Conservation (phyloP, 2,329 filamentous ascomycete species). For the Venturia aucupariae region DNA sequence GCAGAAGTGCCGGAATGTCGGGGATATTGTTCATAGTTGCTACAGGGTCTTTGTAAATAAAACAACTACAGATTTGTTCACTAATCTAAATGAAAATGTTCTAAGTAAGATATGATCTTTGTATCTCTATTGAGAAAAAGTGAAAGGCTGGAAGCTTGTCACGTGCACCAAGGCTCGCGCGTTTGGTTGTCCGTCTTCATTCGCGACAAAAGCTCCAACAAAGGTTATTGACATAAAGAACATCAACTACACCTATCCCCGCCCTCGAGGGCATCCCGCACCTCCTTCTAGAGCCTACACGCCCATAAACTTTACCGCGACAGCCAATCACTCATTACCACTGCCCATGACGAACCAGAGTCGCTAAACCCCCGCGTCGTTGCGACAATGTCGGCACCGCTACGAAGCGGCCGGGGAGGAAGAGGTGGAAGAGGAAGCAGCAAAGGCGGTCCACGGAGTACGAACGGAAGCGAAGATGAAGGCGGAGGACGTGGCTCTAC, state of each 20-base stretch:
- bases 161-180: too few relatives aligned
- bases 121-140: too few relatives aligned
- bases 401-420: conserved; percentile 9
- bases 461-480: conserved; percentile 6
- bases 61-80: too few relatives aligned
- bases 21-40: too few relatives aligned
- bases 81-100: too few relatives aligned
- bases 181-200: background rate
- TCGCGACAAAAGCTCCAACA: background rate
- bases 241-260: background rate
- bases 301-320: background rate
- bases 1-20: too few relatives aligned
- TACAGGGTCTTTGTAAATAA: too few relatives aligned
- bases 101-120: too few relatives aligned
- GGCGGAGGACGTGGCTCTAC: background rate
- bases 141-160: too few relatives aligned
- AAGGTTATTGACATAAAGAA: background rate
- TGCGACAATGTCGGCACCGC: conserved; percentile 7
- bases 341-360: background rate
- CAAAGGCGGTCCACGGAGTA: background rate
- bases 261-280: background rate
- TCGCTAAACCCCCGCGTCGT: background rate
- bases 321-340: background rate
- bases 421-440: background rate
- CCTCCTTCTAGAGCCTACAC: background rate